Conservation (phyloP, 2,329 filamentous ascomycete genomes). For the Seiridium cupressi region DNA sequence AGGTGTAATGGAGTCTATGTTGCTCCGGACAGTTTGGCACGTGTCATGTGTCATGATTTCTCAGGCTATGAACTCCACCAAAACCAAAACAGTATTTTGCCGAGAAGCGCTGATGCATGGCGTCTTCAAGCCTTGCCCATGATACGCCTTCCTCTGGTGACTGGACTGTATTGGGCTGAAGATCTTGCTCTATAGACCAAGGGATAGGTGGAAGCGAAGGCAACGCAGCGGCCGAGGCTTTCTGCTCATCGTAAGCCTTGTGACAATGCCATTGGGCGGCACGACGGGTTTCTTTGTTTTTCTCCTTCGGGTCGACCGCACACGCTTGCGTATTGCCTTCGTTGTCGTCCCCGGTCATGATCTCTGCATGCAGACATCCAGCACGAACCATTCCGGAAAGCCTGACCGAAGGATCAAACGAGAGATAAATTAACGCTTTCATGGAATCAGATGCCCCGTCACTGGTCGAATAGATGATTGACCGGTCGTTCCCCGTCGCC, state of each 20-base stretch:
- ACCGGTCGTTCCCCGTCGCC: conserved; percentile 23
- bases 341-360: not conserved
- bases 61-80: not conserved
- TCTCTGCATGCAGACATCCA: conserved; percentile 9
- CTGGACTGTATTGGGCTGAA: not conserved
- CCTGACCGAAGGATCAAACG: conserved; percentile 25
- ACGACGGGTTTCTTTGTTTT: not conserved
- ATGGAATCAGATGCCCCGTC: conserved; percentile 12
- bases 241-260: not conserved
- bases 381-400: conserved; percentile 20
- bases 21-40: too few species aligned
- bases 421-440: conserved; percentile 22
- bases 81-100: not conserved
- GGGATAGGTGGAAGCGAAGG: not conserved
- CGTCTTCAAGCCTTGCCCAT: conserved; percentile 1
- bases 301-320: not conserved
- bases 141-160: conserved; percentile 13
- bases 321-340: too few species aligned
- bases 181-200: not conserved
- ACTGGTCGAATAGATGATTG: conserved; percentile 22
- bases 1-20: too few species aligned
- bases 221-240: too few species aligned
- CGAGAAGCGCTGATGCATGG: not conserved
- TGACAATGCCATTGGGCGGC: not conserved
- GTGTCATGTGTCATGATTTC: too few species aligned